These are phyloP conservation scores for Aspergillus ibericus DNA, from an alignment of 2,329 filamentous ascomycete species.

Conservation along the genomic window DNA sequence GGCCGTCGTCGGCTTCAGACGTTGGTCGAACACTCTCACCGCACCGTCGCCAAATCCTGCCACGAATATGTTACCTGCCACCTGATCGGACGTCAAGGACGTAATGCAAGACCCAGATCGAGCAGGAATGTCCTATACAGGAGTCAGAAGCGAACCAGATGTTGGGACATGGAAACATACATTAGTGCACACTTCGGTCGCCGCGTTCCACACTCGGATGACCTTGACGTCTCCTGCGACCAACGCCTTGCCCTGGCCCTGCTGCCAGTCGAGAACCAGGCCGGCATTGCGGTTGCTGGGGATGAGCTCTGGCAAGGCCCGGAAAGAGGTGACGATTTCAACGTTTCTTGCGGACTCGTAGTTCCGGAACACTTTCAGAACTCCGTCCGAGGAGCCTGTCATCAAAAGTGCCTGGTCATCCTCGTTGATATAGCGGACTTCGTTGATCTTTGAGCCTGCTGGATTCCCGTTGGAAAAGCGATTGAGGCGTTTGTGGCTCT, in stretches of 20 bases:
- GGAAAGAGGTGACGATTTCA: constrained; percentile 86
- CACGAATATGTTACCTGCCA: constrained; percentile 93
- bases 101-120: constrained; percentile 95
- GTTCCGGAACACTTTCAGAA: constrained; percentile 88
- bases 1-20: constrained; percentile 76
- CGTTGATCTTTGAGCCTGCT: constrained; percentile 83
- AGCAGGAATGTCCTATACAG: constrained; percentile 75
- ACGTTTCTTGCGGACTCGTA: constrained; percentile 77
- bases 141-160: background rate
- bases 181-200: constrained; percentile 84
- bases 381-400: constrained; percentile 92
- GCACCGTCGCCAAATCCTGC: constrained; percentile 96
- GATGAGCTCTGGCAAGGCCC: constrained; percentile 88
- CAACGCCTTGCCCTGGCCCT: constrained; percentile 91
- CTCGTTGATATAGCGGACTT: constrained; percentile 97
- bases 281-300: constrained; percentile 92
- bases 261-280: constrained; percentile 98
- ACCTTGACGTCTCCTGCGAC: constrained; percentile 95
- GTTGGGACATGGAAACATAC: constrained; percentile 38
- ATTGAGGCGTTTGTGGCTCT: constrained; percentile 69
- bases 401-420: constrained; percentile 94
- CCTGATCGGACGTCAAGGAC: constrained; percentile 92
- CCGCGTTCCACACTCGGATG: constrained; percentile 94
- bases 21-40: constrained; percentile 89
- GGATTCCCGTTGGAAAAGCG: constrained; percentile 96